A percentile compares a stretch with the other conserved stretches of the same genome.
Evolutionary conservation across 441 rosid species (phyloP).

Genomic region (Mallotus repandus): DNA sequence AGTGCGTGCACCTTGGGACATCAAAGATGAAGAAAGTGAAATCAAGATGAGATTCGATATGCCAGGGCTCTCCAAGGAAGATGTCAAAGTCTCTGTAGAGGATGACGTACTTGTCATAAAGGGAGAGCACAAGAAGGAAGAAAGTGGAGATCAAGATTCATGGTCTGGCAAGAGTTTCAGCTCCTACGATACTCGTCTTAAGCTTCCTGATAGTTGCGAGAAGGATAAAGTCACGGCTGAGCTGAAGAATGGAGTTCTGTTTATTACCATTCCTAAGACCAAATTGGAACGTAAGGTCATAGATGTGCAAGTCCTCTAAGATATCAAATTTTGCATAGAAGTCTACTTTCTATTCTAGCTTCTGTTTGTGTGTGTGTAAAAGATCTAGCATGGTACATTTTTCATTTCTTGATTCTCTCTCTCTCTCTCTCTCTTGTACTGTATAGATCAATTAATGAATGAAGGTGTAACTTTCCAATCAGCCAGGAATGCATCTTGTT

Average conservation of each 20-base stretch:
- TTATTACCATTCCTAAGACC: slow-evolving; percentile 57
- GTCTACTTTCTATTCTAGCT: no score
- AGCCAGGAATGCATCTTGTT: no score
- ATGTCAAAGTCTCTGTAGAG: slow-evolving; percentile 63
- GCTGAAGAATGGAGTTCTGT: slow-evolving; percentile 77
- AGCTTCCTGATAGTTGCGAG: slow-evolving; percentile 59
- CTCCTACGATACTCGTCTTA: slow-evolving; percentile 59
- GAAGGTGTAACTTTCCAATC: no score
- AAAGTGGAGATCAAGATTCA: slow-evolving; percentile 37
- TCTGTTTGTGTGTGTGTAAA: no score
- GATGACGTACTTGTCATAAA: slow-evolving; percentile 58
- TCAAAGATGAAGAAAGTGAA: slow-evolving; percentile 69
- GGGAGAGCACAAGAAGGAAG: slow-evolving; percentile 64
- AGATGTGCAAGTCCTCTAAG: slow-evolving; percentile 51
- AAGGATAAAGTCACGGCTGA: slow-evolving; percentile 69
- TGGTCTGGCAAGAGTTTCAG: slow-evolving; percentile 54
- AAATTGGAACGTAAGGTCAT: slow-evolving; percentile 62
- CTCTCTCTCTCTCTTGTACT: no score
- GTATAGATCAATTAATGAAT: no score
- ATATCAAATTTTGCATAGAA: no score
- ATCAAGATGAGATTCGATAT: slow-evolving; percentile 80
- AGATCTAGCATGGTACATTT: no score
- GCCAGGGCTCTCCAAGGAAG: slow-evolving; percentile 81
- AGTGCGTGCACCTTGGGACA: slow-evolving; percentile 72
- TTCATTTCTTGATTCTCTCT: no score